Percentiles rank a stretch among this genome's conserved stretches.
These are phyloP conservation scores for Thalassiosira ordinaria DNA, from an alignment of 352 stramenopile species.

Conservation along the genomic window DNA sequence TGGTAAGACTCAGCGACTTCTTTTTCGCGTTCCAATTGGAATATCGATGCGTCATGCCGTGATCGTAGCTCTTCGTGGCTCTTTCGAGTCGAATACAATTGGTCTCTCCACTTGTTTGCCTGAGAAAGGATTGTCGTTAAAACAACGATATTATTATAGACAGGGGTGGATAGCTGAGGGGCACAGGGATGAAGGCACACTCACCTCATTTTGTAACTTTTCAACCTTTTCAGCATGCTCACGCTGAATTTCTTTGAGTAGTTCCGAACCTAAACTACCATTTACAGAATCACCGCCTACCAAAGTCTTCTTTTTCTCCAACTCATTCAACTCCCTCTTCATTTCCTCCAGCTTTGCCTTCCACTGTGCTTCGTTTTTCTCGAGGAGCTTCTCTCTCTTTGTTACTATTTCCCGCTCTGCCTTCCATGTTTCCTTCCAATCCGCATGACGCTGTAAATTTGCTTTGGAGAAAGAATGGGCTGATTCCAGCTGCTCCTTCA, in stretches of 20 bases:
- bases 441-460: constrained; percentile 3
- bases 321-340: constrained; percentile 7
- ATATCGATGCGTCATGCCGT: neutral
- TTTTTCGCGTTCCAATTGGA: constrained; percentile 2
- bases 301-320: constrained; percentile 8
- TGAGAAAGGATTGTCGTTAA: neutral
- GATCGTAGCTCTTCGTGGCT: constrained; percentile 4
- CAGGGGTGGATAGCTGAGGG: too few relatives aligned
- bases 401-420: constrained; percentile 23
- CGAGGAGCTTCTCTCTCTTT: constrained; percentile 22
- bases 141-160: too few relatives aligned
- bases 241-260: constrained; percentile 5
- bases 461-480: constrained; percentile 5
- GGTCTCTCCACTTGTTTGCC: constrained; percentile 23
- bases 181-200: constrained; percentile 4
- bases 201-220: constrained; percentile 6
- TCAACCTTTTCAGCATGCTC: constrained; percentile 15
- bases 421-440: constrained; percentile 36
- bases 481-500: constrained; percentile 4
- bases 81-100: constrained; percentile 18
- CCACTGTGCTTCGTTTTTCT: constrained; percentile 4
- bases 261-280: neutral
- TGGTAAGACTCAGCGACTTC: neutral
- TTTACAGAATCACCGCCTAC: neutral
- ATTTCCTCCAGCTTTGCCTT: constrained; percentile 15